Percentiles rank a stretch among this genome's conserved stretches.
phyloP scores from a whole-genome alignment of 2,329 filamentous ascomycete species.

The Xylaria sp. region DNA sequence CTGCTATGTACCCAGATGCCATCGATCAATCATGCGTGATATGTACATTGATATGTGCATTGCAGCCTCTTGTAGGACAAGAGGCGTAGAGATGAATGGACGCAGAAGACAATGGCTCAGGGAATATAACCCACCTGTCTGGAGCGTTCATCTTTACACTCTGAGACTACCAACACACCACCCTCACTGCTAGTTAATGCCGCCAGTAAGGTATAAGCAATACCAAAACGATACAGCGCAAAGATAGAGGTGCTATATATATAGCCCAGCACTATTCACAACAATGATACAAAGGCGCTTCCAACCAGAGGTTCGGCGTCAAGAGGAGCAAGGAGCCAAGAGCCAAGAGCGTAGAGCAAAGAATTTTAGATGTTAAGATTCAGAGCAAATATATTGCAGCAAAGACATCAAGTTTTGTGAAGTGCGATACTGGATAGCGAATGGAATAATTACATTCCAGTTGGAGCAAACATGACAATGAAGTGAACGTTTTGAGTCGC shows the following conservation, averaged over 20 bases:
- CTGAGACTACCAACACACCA: not conserved
- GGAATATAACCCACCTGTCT: conserved; percentile 59
- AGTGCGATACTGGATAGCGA: not conserved
- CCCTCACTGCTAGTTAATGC: not conserved
- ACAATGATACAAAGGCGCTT: not conserved
- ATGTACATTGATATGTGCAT: not conserved
- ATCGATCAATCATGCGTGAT: not conserved
- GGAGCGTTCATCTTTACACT: conserved; percentile 64
- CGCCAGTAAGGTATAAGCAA: not conserved
- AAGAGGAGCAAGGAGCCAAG: not conserved
- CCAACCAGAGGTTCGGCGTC: too few species aligned
- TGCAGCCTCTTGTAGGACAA: not conserved
- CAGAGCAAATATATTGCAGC: not conserved
- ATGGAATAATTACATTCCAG: not conserved
- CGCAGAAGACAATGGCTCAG: not conserved
- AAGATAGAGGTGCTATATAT: not conserved
- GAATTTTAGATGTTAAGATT: not conserved
- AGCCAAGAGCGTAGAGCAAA: not conserved
- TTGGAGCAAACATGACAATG: conserved; percentile 4
- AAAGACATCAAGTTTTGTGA: conserved; percentile 2
- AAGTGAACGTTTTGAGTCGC: not conserved
- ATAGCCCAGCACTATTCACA: not conserved
- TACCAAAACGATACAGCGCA: not conserved
- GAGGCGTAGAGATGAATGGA: not conserved
- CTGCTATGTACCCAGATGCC: not conserved